Evolutionary conservation across 1,284 basidiomycete species (phyloP), one percentile per base, ranked within the genome.

Genomic region (Malassezia obtusa): DNA sequence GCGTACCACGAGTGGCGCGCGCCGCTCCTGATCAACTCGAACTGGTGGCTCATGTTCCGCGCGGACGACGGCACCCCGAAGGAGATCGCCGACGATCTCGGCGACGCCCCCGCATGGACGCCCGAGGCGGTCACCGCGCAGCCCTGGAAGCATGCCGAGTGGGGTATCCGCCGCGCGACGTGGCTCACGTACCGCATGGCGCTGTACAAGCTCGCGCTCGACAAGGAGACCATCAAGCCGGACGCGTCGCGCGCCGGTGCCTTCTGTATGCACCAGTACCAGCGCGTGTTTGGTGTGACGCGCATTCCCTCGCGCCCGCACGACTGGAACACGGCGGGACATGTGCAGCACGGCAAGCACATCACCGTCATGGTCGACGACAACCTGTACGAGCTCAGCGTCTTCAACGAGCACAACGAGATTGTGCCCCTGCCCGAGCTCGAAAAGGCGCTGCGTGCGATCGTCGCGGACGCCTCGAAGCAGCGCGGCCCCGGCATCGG

Each of bases 31-130:
- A 77, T 98, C 67, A 87, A 96, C 76, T 92, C 89, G 9, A 95
- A 96, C 71, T 96, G 91, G 91, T 96, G 91, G 91, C 79, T 95
- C 39, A 80, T 88, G n/a, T 87, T 91, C 71, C 74, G 76, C 32
- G 74, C 78, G 39, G 80, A 82, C 68, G 64, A 75, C 14, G 69
- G 66, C 53, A 77, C 79, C 49, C 78, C 79, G 54, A 33, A 44
- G n/a, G 60, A 53, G 43, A 57, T 54, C 21, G 68, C 35, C 47
- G 64, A 50, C 51, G 62, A 52, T 49, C 57, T 22, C 53, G 73
- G 64, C 15, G 64, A 69, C 61, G 68, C 61, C 14, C 68, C 73
- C 30, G 62, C 61, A 7, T 64, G 64, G 44, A 44, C 63, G 38
- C 22, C 41, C 21, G 45, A 52, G 25, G 62, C 63, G 8, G 49